A percentile compares a stretch with the other conserved stretches of the same genome.
Conservation (phyloP, 192 early-diverging fungal genomes). For the Entomortierella chlamydospora region DNA sequence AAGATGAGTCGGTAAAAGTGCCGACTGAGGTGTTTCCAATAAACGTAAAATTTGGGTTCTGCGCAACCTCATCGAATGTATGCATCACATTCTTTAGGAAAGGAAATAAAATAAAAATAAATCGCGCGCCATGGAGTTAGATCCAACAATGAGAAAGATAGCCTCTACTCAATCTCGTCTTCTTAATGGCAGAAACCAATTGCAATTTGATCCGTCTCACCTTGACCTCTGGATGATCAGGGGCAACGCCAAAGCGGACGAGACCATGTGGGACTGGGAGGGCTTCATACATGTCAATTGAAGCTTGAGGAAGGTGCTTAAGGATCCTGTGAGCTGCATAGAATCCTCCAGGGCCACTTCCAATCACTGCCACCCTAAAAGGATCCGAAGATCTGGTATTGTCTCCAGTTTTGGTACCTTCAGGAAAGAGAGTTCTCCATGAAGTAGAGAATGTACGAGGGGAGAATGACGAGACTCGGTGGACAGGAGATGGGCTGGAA, state of each 20-base stretch:
- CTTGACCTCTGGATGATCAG: constrained; percentile 98
- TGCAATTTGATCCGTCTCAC: constrained; percentile 47
- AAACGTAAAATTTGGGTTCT: constrained; percentile 76
- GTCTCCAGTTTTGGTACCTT: not conserved
- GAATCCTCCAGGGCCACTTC: constrained; percentile 89
- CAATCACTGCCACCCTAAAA: constrained; percentile 74
- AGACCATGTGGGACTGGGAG: constrained; percentile 90
- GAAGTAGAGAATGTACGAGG: constrained; percentile 31
- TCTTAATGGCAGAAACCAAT: too few relatives aligned
- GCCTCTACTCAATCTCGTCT: too few relatives aligned
- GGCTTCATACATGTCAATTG: constrained; percentile 88
- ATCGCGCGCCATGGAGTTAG: too few relatives aligned
- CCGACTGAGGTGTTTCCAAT: constrained; percentile 86
- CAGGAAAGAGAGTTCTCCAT: not conserved
- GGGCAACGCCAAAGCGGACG: constrained; percentile 94
- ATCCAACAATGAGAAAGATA: not conserved
- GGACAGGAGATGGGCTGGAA: not conserved
- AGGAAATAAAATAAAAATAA: constrained; percentile 1
- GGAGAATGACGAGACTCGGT: not conserved
- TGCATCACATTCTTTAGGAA: constrained; percentile 79
- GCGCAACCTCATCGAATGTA: constrained; percentile 86
- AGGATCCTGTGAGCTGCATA: constrained; percentile 88
- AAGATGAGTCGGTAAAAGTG: constrained; percentile 20
- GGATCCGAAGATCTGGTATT: constrained; percentile 9
- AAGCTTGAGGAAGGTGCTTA: constrained; percentile 61